Evolutionary conservation across 129 eudicot species (phyloP).

Genomic region (Smallanthus sonchifolius): DNA sequence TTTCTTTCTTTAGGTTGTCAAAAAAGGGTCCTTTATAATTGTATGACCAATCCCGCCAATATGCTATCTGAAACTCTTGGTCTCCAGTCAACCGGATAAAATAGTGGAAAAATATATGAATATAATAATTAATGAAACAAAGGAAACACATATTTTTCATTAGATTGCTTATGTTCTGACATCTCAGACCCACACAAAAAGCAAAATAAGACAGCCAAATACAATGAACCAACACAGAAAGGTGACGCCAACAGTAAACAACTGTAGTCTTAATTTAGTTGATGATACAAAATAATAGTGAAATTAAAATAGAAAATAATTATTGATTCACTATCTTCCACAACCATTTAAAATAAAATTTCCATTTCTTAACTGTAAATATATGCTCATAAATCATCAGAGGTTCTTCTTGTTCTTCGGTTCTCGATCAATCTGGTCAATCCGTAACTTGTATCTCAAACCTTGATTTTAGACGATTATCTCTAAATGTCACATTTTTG

Average conservation of each 20-base stretch:
- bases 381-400: constrained; percentile 18
- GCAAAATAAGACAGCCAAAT: constrained; percentile 19
- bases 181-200: constrained; percentile 30
- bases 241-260: constrained; percentile 31
- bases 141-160: constrained; percentile 1
- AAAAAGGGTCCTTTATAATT: background rate
- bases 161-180: constrained; percentile 9
- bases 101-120: background rate
- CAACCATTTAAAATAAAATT: constrained; percentile 17
- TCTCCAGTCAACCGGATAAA: background rate
- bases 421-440: background rate
- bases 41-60: background rate
- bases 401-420: constrained; percentile 10
- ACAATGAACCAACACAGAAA: constrained; percentile 30
- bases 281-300: background rate
- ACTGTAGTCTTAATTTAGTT: constrained; percentile 31
- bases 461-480: background rate
- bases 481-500: background rate
- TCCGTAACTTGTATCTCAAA: background rate
- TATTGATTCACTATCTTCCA: constrained; percentile 11
- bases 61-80: background rate
- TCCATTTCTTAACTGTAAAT: constrained; percentile 11
- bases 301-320: constrained; percentile 4
- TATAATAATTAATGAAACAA: background rate
- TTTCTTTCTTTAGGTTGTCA: background rate